Evolutionary conservation across 1,139 yeast species (phyloP).

Genomic region (Pichia inconspicua): DNA sequence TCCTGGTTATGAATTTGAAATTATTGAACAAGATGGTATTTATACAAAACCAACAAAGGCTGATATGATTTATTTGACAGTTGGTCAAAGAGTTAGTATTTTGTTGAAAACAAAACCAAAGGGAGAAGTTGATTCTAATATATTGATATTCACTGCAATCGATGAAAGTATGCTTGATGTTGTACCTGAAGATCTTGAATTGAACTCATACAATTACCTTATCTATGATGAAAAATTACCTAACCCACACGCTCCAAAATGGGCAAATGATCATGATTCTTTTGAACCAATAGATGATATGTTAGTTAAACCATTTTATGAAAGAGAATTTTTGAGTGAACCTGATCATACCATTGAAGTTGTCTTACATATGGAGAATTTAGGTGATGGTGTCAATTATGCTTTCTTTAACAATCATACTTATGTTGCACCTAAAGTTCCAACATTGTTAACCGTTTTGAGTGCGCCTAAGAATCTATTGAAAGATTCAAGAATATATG

Average conservation of each 20-base stretch:
- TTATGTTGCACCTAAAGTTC: constrained; percentile 56
- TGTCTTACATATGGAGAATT: constrained; percentile 56
- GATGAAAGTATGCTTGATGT: constrained; percentile 64
- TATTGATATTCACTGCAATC: constrained; percentile 53
- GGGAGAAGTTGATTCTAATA: constrained; percentile 38
- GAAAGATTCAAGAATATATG: constrained; percentile 46
- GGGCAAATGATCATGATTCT: constrained; percentile 19
- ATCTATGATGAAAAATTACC: constrained; percentile 36
- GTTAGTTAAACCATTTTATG: constrained; percentile 39
- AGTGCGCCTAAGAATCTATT: constrained; percentile 44
- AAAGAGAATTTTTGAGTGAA: constrained; percentile 40
- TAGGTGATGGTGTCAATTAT: constrained; percentile 66
- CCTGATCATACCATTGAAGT: constrained; percentile 55
- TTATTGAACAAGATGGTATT: constrained; percentile 71
- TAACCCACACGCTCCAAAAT: constrained; percentile 13
- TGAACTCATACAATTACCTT: constrained; percentile 49
- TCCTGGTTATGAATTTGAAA: constrained; percentile 59
- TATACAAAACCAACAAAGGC: constrained; percentile 51
- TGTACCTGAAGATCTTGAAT: constrained; percentile 41
- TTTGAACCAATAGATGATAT: constrained; percentile 46
- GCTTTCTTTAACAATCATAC: constrained; percentile 69
- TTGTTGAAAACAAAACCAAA: constrained; percentile 45
- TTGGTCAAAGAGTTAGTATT: constrained; percentile 66
- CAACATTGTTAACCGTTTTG: constrained; percentile 53
- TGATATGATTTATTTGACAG: constrained; percentile 53